A percentile compares a stretch with the other conserved stretches of the same genome.
Conservation (phyloP, 352 stramenopile genomes). For the Phytophthora niederhauseri region DNA sequence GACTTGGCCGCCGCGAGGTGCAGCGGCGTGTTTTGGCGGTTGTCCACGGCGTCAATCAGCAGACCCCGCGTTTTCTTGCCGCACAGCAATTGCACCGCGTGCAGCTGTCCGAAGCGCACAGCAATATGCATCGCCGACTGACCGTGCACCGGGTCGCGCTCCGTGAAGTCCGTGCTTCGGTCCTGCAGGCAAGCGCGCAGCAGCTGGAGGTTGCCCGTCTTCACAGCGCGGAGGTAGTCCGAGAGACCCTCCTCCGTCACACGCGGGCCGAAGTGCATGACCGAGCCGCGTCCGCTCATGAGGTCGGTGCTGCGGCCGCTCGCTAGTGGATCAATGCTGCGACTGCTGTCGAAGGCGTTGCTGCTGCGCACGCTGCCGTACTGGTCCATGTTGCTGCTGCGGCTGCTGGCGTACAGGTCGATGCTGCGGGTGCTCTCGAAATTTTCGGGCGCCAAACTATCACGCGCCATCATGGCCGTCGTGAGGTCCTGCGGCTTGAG, state of each 20-base stretch:
- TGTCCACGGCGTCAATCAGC: constrained; percentile 76
- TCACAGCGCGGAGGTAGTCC: constrained; percentile 65
- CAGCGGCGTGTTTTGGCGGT: constrained; percentile 76
- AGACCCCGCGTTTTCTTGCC: constrained; percentile 60
- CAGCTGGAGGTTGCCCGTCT: constrained; percentile 66
- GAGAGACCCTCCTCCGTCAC: constrained; percentile 65
- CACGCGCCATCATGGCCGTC: constrained; percentile 51
- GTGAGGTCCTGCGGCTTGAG: constrained; percentile 55
- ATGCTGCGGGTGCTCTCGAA: constrained; percentile 26
- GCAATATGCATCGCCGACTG: constrained; percentile 84
- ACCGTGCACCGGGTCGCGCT: constrained; percentile 72
- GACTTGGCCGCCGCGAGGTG: constrained; percentile 84
- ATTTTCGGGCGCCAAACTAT: constrained; percentile 56
- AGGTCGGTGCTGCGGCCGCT: constrained; percentile 32
- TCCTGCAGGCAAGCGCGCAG: constrained; percentile 64
- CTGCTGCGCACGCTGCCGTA: constrained; percentile 27
- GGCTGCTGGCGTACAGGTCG: constrained; percentile 30
- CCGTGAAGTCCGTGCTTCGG: constrained; percentile 59
- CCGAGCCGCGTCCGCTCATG: constrained; percentile 47
- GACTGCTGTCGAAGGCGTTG: too few species aligned
- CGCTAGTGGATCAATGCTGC: constrained; percentile 22
- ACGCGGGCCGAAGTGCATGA: constrained; percentile 54
- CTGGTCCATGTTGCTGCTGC: constrained; percentile 29
- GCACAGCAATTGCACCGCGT: constrained; percentile 73
- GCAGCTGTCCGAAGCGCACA: constrained; percentile 78